Evolutionary conservation across 305 asterid genomes (phyloP).

Genomic region (Fraxinus angustifolia): DNA sequence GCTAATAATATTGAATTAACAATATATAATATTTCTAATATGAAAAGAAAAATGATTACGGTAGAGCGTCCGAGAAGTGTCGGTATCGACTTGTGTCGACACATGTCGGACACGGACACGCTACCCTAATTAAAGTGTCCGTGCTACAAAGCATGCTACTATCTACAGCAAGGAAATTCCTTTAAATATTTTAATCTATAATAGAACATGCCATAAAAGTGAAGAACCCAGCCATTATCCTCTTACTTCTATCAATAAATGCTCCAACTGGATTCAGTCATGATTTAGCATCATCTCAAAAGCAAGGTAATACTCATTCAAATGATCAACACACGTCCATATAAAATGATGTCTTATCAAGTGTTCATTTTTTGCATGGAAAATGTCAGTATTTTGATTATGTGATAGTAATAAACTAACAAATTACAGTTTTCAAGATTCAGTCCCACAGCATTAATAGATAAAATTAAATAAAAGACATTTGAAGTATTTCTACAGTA

Average conservation of each 20-base stretch:
- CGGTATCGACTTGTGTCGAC: too few species aligned
- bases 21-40: too few species aligned
- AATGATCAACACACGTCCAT: not conserved
- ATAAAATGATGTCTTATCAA: not conserved
- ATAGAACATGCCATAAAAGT: not conserved
- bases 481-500: not conserved
- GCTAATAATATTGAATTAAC: too few species aligned
- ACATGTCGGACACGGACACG: too few species aligned
- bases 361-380: not conserved
- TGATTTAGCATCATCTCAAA: not conserved
- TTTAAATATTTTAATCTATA: not conserved
- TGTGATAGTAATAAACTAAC: not conserved
- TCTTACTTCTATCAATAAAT: not conserved
- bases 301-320: not conserved
- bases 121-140: too few species aligned
- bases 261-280: not conserved
- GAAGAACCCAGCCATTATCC: not conserved
- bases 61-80: too few species aligned
- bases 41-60: too few species aligned
- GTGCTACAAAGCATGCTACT: not conserved
- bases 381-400: not conserved
- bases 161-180: not conserved
- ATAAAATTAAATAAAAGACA: not conserved
- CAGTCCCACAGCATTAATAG: not conserved
- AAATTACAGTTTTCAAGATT: not conserved